Evolutionary conservation across 2,329 filamentous ascomycete species (phyloP).

Genomic region (Orbilia blumenaviensis): DNA sequence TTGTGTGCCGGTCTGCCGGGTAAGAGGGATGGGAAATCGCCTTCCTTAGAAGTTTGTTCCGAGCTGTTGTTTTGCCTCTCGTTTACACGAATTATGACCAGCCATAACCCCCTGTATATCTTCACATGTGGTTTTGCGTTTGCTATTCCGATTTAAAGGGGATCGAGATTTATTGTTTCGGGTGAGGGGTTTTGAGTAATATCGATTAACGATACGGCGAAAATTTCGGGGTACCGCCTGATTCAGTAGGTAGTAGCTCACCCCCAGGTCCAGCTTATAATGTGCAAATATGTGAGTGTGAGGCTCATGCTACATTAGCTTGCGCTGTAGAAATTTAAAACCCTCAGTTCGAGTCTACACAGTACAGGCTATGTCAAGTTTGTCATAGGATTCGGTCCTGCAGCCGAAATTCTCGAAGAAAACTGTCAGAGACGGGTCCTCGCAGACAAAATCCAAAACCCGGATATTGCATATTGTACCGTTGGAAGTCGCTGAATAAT

Average conservation of each 20-base stretch:
- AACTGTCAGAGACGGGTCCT: constrained; percentile 10
- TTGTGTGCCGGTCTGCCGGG: not conserved
- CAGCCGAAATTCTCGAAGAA: not conserved
- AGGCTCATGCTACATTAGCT: not conserved
- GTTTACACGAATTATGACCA: not conserved
- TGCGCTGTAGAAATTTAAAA: no score
- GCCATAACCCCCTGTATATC: constrained; percentile 13
- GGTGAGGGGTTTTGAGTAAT: not conserved
- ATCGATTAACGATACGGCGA: not conserved
- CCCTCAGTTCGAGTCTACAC: not conserved
- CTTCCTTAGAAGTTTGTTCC: constrained; percentile 38
- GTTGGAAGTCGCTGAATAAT: constrained; percentile 1
- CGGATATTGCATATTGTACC: not conserved
- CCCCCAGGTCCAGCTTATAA: not conserved
- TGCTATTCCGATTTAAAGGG: not conserved
- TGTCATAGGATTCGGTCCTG: not conserved
- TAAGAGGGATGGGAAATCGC: constrained; percentile 9
- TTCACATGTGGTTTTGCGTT: constrained; percentile 21
- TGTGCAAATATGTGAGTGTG: not conserved
- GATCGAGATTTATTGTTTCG: not conserved
- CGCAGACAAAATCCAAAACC: not conserved
- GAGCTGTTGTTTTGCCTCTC: constrained; percentile 27
- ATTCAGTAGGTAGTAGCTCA: not conserved
- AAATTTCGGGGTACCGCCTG: constrained; percentile 10
- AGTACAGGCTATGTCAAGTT: not conserved